Conservation (phyloP, 2,329 filamentous ascomycete species). For the Cladosporium sp. region DNA sequence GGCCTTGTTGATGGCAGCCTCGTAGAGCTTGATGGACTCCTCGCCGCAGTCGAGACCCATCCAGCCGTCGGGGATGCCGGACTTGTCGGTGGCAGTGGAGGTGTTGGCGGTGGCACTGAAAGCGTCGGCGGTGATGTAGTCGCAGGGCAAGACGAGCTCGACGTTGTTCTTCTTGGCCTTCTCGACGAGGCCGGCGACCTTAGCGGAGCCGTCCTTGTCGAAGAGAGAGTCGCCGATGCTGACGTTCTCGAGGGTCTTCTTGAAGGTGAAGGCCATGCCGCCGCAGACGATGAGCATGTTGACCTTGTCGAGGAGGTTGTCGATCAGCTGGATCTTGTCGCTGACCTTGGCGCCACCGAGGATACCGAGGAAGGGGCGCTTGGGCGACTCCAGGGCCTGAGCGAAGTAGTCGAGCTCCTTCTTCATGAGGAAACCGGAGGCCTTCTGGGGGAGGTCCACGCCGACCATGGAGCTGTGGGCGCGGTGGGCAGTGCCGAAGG, state of each 20-base stretch:
- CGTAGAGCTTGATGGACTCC: conserved; percentile 83
- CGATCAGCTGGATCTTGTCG: conserved; percentile 99
- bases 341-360: conserved; percentile 97
- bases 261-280: conserved; percentile 99
- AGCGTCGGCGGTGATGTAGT: conserved; percentile 95
- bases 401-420: conserved; percentile 99
- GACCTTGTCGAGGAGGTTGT: conserved; percentile 98
- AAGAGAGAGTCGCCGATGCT: conserved; percentile 88
- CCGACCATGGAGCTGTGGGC: conserved; percentile 99
- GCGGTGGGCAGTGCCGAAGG: conserved; percentile 96
- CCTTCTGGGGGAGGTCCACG: conserved; percentile 91
- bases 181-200: conserved; percentile 77
- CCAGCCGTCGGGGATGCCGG: conserved; percentile 94
- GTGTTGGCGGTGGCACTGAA: conserved; percentile 80
- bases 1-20: conserved; percentile 77
- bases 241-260: conserved; percentile 92
- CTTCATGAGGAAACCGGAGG: conserved; percentile 98
- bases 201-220: conserved; percentile 91
- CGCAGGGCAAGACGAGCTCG: conserved; percentile 87
- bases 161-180: conserved; percentile 97
- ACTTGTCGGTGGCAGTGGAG: conserved; percentile 75
- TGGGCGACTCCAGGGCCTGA: conserved; percentile 85
- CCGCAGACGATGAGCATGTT: conserved; percentile 95
- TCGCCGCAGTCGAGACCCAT: conserved; percentile 95
- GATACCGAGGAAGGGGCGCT: conserved; percentile 96